Evolutionary conservation across 2,329 filamentous ascomycete species (phyloP).

Genomic region (Leptoxyphium fumago): DNA sequence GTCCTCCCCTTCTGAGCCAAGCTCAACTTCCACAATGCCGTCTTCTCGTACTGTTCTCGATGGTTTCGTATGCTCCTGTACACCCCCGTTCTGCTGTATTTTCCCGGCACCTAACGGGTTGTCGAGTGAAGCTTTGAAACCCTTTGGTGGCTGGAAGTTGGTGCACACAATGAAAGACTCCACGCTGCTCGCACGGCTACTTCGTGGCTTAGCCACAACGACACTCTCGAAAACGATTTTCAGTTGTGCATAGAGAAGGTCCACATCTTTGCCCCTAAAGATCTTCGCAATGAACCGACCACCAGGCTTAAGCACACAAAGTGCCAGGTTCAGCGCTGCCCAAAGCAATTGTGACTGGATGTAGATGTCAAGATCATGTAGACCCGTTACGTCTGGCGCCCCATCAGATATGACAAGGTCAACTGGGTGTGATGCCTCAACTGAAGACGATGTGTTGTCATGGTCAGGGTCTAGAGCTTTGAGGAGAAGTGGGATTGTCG

Average conservation of each 20-base stretch:
- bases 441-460: slow-evolving; percentile 18
- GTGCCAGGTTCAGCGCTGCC: slow-evolving; percentile 79
- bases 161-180: slow-evolving; percentile 95
- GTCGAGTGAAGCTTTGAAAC: slow-evolving; percentile 62
- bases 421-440: slow-evolving; percentile 54
- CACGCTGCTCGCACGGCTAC: slow-evolving; percentile 87
- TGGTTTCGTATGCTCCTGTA: slow-evolving; percentile 10
- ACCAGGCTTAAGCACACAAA: slow-evolving; percentile 82
- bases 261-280: slow-evolving; percentile 88
- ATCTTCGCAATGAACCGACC: slow-evolving; percentile 98
- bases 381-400: slow-evolving; percentile 86
- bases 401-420: slow-evolving; percentile 93
- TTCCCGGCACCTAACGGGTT: slow-evolving; percentile 55
- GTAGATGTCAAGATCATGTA: slow-evolving; percentile 97
- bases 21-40: slow-evolving; percentile 32
- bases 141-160: slow-evolving; percentile 66
- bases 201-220: slow-evolving; percentile 82
- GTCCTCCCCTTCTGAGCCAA: slow-evolving; percentile 28
- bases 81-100: slow-evolving; percentile 25
- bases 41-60: slow-evolving; percentile 26
- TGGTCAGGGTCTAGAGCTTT: slow-evolving; percentile 63
- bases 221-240: slow-evolving; percentile 82
- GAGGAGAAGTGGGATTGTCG: slow-evolving; percentile 79
- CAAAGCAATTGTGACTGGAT: slow-evolving; percentile 92
- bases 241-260: slow-evolving; percentile 83